phyloP scores from a whole-genome alignment of 2,329 filamentous ascomycete species.

The Xylariaceae sp. region DNA sequence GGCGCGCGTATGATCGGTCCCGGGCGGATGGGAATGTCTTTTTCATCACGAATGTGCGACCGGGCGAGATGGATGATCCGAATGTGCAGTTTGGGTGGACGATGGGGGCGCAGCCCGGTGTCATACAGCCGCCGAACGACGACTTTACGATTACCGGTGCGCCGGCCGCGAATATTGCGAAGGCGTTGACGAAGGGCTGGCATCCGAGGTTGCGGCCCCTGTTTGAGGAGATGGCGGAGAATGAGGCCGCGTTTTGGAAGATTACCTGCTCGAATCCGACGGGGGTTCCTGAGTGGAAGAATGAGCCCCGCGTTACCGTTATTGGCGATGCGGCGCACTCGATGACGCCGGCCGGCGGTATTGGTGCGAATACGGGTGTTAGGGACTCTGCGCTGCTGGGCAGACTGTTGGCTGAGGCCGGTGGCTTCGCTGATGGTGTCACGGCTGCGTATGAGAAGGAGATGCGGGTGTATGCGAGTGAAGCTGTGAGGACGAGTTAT shows the following conservation, averaged over 20 bases:
- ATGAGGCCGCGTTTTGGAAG: conserved; percentile 60
- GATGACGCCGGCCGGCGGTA: conserved; percentile 53
- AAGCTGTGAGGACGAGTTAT: conserved; percentile 53
- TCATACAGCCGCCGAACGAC: conserved; percentile 54
- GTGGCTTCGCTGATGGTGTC: conserved; percentile 49
- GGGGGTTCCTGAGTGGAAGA: conserved; percentile 56
- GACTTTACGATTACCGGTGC: conserved; percentile 54
- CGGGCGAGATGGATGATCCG: conserved; percentile 54
- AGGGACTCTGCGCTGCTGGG: conserved; percentile 51
- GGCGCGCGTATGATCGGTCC: conserved; percentile 45
- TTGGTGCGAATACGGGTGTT: conserved; percentile 54
- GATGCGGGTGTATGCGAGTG: conserved; percentile 56
- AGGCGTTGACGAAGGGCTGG: conserved; percentile 49
- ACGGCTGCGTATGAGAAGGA: conserved; percentile 54
- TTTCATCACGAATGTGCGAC: conserved; percentile 59
- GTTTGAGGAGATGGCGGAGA: conserved; percentile 52
- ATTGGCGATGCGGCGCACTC: conserved; percentile 54
- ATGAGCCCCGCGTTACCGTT: conserved; percentile 52
- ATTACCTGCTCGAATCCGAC: conserved; percentile 57
- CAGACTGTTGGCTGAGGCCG: conserved; percentile 45
- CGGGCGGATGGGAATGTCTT: conserved; percentile 44
- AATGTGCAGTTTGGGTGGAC: conserved; percentile 59
- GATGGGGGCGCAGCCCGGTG: conserved; percentile 52
- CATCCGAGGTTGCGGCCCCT: conserved; percentile 50
- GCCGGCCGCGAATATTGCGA: conserved; percentile 53